A percentile compares a stretch with the other conserved stretches of the same genome.
phyloP scores from a whole-genome alignment of 306 rosid species.

The Medicago lupulina region DNA sequence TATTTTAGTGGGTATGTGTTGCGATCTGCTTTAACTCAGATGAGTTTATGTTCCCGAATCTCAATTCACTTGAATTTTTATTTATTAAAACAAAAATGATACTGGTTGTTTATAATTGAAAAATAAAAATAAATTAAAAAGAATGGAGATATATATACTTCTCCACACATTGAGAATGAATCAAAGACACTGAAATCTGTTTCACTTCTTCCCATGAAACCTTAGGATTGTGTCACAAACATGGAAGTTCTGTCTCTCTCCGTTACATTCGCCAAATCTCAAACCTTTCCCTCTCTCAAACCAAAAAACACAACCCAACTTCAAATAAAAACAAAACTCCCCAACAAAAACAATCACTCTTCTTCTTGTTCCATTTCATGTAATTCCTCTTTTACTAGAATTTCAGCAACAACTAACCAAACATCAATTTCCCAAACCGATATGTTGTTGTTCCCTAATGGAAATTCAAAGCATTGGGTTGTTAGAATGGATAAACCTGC shows the following conservation, averaged over 20 bases:
- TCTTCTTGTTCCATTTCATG: constrained; percentile 40
- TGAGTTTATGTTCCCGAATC: too few relatives aligned
- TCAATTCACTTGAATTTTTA: too few relatives aligned
- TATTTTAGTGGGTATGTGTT: too few relatives aligned
- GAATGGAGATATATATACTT: too few relatives aligned
- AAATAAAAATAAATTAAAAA: too few relatives aligned
- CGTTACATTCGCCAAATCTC: constrained; percentile 39
- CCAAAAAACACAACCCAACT: constrained; percentile 39
- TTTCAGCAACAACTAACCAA: constrained; percentile 45
- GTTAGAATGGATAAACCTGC: constrained; percentile 80
- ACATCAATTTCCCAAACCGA: constrained; percentile 37
- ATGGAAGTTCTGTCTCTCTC: constrained; percentile 61
- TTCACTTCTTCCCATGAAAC: background rate
- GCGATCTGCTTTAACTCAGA: too few relatives aligned
- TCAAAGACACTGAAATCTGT: background rate
- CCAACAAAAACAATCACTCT: constrained; percentile 40
- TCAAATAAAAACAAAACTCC: constrained; percentile 45
- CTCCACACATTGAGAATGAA: too few relatives aligned
- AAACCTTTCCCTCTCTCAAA: constrained; percentile 42
- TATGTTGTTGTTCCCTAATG: constrained; percentile 63
- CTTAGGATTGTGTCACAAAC: constrained; percentile 5
- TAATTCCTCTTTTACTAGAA: constrained; percentile 30
- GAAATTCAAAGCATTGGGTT: constrained; percentile 84
- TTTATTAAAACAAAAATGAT: too few relatives aligned
- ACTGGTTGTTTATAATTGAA: too few relatives aligned